Base-by-base conservation (phyloP, 208 protist species). In the Herpetomonas muscarum region DNA sequence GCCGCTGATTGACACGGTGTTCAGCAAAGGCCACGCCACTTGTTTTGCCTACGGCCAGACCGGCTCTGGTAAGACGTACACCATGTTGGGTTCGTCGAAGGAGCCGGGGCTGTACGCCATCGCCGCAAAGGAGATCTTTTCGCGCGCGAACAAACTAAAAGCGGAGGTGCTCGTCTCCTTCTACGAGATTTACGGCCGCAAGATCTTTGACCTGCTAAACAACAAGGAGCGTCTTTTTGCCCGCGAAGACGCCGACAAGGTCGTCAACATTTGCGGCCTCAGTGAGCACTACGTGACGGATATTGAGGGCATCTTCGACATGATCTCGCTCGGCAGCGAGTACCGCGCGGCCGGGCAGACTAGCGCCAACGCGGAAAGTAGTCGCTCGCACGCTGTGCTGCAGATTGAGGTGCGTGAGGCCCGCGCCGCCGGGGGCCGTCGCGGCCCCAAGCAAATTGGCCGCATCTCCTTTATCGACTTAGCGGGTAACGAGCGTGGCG, bases 381-480 rank as follows among this genome's bases (percentile, higher is more conserved):
- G 87, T 45, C 82, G 93, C 39, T 97, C 91, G 5, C 93, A 97
- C 64, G 93, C 93, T 13, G 87, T 97, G 55, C 62, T 97, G 57
- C 84, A 93, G 48, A 76, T 97, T 9, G 81, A 91, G 57, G 67
- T 97, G 28, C 70, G 78, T 0, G 72, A 86, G 25, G 55, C 56
- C 31, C 55, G 56, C 21, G 60, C 72, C 1, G 42, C 57, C 22
- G 60, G 61, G 19, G 58, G 61, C 3, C 74, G 71, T 28, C 47
- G 68, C 13, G 76, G 76, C 22, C 64, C 65, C 12, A 81, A 86
- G 65, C 80, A 67, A 7, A 76, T 95, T 56, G 97, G 97, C 26
- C 94, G 97, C 65, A 97, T 99, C 45, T 98, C 92, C 22, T 98
- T 99, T 70, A 99, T 99, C 70, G 98, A 99, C 71, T 73, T 99